Evolutionary conservation across 208 protist species (phyloP).

Genomic region (Trypanosoma cruzi): DNA sequence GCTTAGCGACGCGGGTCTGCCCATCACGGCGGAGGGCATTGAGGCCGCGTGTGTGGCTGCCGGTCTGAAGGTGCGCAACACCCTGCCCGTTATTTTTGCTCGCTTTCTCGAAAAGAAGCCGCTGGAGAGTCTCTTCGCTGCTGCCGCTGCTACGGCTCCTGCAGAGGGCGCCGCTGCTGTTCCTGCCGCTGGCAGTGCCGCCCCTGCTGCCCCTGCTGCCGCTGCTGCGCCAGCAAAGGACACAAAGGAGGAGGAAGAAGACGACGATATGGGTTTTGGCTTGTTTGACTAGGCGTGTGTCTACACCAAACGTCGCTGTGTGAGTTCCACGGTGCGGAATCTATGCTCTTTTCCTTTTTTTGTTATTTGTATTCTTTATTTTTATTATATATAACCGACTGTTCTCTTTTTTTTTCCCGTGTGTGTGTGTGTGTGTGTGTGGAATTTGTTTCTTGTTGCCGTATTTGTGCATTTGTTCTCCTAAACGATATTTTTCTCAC

Average conservation of each 20-base stretch:
- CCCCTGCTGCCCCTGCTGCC: conserved; percentile 37
- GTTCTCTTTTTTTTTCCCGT: neutral
- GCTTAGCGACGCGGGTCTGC: conserved; percentile 72
- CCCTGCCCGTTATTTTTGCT: conserved; percentile 80
- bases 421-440: too few species aligned
- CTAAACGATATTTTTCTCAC: neutral
- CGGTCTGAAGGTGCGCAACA: conserved; percentile 67
- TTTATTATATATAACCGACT: neutral
- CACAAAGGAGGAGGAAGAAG: conserved; percentile 53
- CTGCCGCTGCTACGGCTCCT: conserved; percentile 49
- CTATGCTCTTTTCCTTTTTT: neutral
- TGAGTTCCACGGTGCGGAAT: conserved; percentile 2
- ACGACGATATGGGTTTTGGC: conserved; percentile 83
- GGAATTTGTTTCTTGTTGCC: neutral
- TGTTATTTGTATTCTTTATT: conserved; percentile 3
- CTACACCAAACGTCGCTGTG: neutral
- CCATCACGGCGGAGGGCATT: conserved; percentile 81
- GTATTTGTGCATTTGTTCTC: neutral
- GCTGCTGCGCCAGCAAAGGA: conserved; percentile 36
- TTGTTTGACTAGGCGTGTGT: conserved; percentile 13
- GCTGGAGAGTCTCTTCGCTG: conserved; percentile 65
- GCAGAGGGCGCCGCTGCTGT: conserved; percentile 43
- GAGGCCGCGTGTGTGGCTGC: conserved; percentile 61
- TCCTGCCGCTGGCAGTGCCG: conserved; percentile 34
- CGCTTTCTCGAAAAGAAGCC: conserved; percentile 86